Conservation (phyloP, 23 red algal species). For the Gracilaria domingensis region DNA sequence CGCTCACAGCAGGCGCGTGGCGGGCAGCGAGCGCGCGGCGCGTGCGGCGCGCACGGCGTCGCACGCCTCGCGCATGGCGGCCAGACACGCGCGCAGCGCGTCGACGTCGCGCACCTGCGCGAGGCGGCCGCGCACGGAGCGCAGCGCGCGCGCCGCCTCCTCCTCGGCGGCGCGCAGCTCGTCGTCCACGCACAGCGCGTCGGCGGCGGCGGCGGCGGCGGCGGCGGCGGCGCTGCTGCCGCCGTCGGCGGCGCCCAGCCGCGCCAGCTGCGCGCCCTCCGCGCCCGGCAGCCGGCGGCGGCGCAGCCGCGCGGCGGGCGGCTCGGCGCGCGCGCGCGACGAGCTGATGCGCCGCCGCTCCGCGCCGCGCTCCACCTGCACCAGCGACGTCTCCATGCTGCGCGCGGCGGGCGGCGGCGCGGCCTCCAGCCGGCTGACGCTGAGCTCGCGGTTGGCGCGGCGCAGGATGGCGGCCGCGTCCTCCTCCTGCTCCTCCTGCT, state of each 20-base stretch:
- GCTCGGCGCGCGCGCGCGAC: constrained; percentile 2
- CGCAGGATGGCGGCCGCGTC: constrained; percentile 14
- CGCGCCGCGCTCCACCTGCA: constrained; percentile 30
- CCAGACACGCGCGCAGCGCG: constrained; percentile 21
- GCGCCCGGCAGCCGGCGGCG: not conserved
- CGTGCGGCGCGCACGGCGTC: constrained; percentile 20
- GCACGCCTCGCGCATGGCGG: constrained; percentile 40
- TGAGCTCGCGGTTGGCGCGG: constrained; percentile 33
- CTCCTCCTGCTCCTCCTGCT: not conserved
- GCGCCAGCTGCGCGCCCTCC: constrained; percentile 3
- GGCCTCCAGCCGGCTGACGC: constrained; percentile 9
- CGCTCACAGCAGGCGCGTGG: constrained; percentile 12
- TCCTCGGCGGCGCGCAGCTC: constrained; percentile 41
- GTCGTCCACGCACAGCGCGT: not conserved
- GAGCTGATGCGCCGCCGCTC: not conserved
- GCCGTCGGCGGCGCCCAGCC: constrained; percentile 14
- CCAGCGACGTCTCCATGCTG: not conserved
- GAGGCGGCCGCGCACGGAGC: constrained; percentile 1
- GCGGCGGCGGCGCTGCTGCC: not conserved
- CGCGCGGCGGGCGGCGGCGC: not conserved
- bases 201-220: not conserved
- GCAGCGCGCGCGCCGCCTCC: constrained; percentile 48
- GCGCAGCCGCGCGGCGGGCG: not conserved
- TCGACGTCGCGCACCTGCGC: constrained; percentile 26
- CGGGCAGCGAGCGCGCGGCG: constrained; percentile 15